These are phyloP conservation scores for Botrytis elliptica DNA, from an alignment of 2,329 filamentous ascomycete genomes.

Conservation along the genomic window DNA sequence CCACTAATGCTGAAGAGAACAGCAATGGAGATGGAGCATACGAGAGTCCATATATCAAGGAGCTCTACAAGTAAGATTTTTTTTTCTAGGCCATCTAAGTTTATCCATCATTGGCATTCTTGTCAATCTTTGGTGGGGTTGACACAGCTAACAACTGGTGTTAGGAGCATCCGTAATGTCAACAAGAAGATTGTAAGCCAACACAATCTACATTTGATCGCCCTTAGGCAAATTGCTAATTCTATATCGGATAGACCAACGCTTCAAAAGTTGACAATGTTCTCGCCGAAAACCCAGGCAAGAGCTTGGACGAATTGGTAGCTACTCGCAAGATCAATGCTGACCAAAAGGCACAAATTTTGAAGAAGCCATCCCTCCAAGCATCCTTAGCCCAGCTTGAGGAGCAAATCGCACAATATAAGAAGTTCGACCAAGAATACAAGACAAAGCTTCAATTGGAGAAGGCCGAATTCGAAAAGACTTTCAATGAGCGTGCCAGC, in stretches of 20 bases:
- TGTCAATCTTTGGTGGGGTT: not conserved
- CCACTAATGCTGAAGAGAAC: conserved; percentile 46
- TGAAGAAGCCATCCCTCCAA: conserved; percentile 73
- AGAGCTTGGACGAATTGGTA: conserved; percentile 72
- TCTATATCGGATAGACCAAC: conserved; percentile 52
- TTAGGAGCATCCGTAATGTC: conserved; percentile 83
- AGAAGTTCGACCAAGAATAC: conserved; percentile 73
- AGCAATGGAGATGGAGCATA: conserved; percentile 51
- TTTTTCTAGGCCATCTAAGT: not conserved
- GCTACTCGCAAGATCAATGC: conserved; percentile 70
- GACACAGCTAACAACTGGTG: conserved; percentile 20
- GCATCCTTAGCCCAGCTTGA: conserved; percentile 67
- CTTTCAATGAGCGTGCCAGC: conserved; percentile 50
- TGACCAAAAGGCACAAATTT: conserved; percentile 74
- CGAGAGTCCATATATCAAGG: conserved; percentile 80
- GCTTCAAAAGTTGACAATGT: conserved; percentile 71
- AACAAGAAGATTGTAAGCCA: conserved; percentile 87
- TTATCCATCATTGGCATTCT: conserved; percentile 6
- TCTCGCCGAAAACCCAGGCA: conserved; percentile 66
- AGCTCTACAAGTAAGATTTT: conserved; percentile 77
- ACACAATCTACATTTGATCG: not conserved
- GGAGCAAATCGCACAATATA: conserved; percentile 71
- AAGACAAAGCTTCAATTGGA: conserved; percentile 57
- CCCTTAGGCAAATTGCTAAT: conserved; percentile 26
- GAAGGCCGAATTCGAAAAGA: conserved; percentile 60